These are phyloP conservation scores for Remersonia thermophila DNA, from an alignment of 2,329 filamentous ascomycete genomes.

Conservation along the genomic window DNA sequence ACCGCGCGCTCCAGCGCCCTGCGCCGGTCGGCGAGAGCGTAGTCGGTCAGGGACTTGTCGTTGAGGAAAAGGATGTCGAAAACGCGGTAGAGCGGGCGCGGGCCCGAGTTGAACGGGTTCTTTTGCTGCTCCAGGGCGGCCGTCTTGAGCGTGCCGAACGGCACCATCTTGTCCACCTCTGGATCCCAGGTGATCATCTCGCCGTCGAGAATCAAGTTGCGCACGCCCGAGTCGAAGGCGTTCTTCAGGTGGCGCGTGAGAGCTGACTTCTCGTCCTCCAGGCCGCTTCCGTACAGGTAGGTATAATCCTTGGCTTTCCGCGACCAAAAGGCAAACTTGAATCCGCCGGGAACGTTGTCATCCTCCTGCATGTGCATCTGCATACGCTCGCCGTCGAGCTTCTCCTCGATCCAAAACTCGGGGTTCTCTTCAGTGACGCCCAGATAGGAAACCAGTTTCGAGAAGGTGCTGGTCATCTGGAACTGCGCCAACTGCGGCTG, in stretches of 20 bases:
- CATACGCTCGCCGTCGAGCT: slow-evolving; percentile 93
- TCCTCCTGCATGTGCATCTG: slow-evolving; percentile 86
- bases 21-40: slow-evolving; percentile 70
- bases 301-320: slow-evolving; percentile 94
- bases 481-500: slow-evolving; percentile 92
- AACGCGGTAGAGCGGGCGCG: slow-evolving; percentile 67
- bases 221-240: slow-evolving; percentile 65
- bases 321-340: slow-evolving; percentile 79
- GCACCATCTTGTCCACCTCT: slow-evolving; percentile 67
- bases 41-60: slow-evolving; percentile 63
- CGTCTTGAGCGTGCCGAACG: slow-evolving; percentile 88
- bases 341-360: slow-evolving; percentile 52
- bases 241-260: slow-evolving; percentile 67
- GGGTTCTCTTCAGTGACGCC: slow-evolving; percentile 55
- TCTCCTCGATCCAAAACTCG: slow-evolving; percentile 95
- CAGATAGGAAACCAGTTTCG: slow-evolving; percentile 62
- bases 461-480: slow-evolving; percentile 65
- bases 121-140: slow-evolving; percentile 70
- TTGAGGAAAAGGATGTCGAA: slow-evolving; percentile 93
- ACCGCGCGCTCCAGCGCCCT: slow-evolving; percentile 63
- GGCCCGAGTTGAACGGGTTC: slow-evolving; percentile 53
- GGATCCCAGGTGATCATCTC: slow-evolving; percentile 99
- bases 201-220: slow-evolving; percentile 83
- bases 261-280: slow-evolving; percentile 62
- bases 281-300: slow-evolving; percentile 73